Evolutionary conservation across 108 stramenopile genomes (phyloP), one percentile per base, ranked within the genome.

Genomic region (Skeletonema marinoi): DNA sequence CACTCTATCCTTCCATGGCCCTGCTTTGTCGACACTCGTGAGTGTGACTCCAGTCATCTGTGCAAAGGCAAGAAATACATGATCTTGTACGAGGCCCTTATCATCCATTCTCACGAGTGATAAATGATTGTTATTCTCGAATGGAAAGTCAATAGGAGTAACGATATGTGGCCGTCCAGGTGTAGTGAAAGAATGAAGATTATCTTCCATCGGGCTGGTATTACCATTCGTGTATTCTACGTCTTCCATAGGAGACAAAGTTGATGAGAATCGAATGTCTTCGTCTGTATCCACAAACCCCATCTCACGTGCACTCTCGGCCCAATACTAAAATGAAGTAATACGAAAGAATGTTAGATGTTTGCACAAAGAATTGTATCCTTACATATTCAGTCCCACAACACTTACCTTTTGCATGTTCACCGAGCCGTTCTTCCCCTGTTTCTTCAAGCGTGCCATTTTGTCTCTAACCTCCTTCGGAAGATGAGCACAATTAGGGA

Each of bases 61-160:
- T 14, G 90, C 90, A 72, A 93, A 81, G 25, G 90, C 86, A n/a
- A 90, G 72, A 71, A 91, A 91, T 59, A 93, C 75, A 32, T 87
- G 71, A 51, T 89, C 92, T 36, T 89, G 90, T 13, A 93, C 88
- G 8, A 90, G 80, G 35, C 90, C 88, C 35, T 75, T 74, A 65
- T 93, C 92, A 68, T 88, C 72, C 19, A 71, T 59, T 12, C 77
- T 46, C 13, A 91, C 90, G 38, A 93, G 85, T 29, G 58, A 10
- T 6, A 67, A 63, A 12, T 39, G 41, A 10, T 4, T 54, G 33
- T 71, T 33, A 35, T 25, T 56, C 25, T 16, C 25, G 25, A 2
- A n/a, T n/a, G 50, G 6, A 51, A 51, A 51, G 6, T 65, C 25
- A 32, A 62, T n/a, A 9, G 67, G 25, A 54, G 46, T 61, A 16